Evolutionary conservation across 495 filamentous ascomycete species (phyloP).

Genomic region (Aspergillus haitiensis): DNA sequence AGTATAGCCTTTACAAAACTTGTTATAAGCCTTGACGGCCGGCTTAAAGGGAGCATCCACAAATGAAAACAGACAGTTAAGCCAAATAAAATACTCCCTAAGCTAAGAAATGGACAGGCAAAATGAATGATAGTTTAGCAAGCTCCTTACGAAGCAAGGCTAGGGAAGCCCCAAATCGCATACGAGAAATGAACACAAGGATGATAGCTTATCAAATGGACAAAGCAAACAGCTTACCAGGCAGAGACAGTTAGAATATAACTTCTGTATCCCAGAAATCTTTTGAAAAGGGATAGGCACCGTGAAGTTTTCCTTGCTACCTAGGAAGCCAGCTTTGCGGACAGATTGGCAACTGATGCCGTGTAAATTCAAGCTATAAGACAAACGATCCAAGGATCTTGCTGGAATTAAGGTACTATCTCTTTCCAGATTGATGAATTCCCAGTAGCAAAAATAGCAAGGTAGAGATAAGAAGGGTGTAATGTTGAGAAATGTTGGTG

Average conservation of each 20-base stretch:
- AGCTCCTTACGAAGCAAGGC: not conserved
- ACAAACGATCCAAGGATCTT: not conserved
- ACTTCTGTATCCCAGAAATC: not conserved
- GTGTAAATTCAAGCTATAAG: not conserved
- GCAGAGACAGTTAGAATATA: not conserved
- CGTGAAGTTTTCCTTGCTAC: constrained; percentile 5
- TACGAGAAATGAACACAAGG: not conserved
- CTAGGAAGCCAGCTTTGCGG: not conserved
- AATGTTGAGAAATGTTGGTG: constrained; percentile 2
- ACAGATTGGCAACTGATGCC: not conserved
- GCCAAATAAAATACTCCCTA: too few relatives aligned
- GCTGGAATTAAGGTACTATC: not conserved
- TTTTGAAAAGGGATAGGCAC: not conserved
- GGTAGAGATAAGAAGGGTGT: not conserved
- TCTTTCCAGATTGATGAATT: not conserved
- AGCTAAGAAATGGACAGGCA: too few relatives aligned
- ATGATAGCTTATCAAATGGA: not conserved
- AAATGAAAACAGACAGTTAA: too few relatives aligned
- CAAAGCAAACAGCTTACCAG: not conserved
- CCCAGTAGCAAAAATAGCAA: not conserved
- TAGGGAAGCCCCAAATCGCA: not conserved
- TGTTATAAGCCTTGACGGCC: too few relatives aligned
- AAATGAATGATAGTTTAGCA: too few relatives aligned
- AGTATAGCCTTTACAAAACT: too few relatives aligned
- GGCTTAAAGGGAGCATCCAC: too few relatives aligned